These are phyloP conservation scores for Cyclotella sp. DNA, from an alignment of 108 stramenopile species.

Conservation along the genomic window DNA sequence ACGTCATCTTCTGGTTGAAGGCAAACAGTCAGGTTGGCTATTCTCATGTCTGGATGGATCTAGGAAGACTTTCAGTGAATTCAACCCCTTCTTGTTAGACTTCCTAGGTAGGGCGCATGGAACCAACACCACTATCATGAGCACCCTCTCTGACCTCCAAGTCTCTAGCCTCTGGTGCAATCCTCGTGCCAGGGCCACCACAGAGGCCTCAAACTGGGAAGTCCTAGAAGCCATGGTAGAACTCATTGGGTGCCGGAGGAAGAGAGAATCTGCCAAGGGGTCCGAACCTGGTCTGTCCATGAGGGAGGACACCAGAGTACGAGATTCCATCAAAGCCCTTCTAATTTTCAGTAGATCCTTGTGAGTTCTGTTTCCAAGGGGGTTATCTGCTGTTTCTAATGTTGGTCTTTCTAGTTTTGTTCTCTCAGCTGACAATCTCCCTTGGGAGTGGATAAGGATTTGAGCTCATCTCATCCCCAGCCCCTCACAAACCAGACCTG, in stretches of 20 bases:
- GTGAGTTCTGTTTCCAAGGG: background rate
- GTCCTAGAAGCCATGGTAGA: background rate
- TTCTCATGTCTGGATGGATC: background rate
- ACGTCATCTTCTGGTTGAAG: background rate
- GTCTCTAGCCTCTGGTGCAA: background rate
- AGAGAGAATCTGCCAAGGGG: background rate
- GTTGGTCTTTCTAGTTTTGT: too few species aligned
- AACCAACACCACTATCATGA: background rate
- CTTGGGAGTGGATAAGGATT: too few species aligned
- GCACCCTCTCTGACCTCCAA: background rate
- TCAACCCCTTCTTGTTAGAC: background rate
- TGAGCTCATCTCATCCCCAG: too few species aligned
- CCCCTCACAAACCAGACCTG: too few species aligned
- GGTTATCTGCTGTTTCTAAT: background rate
- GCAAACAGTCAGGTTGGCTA: background rate
- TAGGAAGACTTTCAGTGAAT: background rate
- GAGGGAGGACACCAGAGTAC: background rate
- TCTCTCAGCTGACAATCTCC: too few species aligned
- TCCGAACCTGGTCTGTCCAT: background rate
- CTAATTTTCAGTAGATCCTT: background rate
- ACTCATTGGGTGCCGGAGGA: background rate
- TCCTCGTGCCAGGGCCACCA: background rate
- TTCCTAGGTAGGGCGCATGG: background rate
- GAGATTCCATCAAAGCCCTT: background rate
- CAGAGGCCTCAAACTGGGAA: background rate